phyloP scores from a whole-genome alignment of 768 basidiomycete species.

The Collybia nuda region DNA sequence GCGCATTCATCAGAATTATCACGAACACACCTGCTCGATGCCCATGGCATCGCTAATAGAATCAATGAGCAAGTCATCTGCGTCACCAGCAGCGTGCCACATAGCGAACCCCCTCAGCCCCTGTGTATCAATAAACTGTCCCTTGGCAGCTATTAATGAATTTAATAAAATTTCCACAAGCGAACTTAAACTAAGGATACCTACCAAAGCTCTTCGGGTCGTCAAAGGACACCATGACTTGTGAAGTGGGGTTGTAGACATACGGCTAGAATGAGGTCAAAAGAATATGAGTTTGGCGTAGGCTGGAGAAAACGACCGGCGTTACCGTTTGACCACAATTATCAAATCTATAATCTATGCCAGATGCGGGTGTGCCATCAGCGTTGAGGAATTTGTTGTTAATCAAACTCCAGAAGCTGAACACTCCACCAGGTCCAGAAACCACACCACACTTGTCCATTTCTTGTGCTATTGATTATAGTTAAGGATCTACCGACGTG shows the following conservation, averaged over 20 bases:
- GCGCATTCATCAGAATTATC: too few species aligned
- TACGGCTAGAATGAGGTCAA: conserved; percentile 47
- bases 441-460: conserved; percentile 51
- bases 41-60: conserved; percentile 46
- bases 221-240: conserved; percentile 70
- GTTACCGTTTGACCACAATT: conserved; percentile 73
- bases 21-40: conserved; percentile 10
- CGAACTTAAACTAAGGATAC: background rate
- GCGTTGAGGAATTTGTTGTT: conserved; percentile 49
- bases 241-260: conserved; percentile 53
- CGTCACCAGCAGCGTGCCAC: conserved; percentile 68
- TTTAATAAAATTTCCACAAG: background rate
- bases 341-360: conserved; percentile 60
- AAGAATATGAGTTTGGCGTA: background rate
- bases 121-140: conserved; percentile 51
- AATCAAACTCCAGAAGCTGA: conserved; percentile 64
- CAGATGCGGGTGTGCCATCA: conserved; percentile 42
- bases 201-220: conserved; percentile 57
- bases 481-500: too few species aligned
- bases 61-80: conserved; percentile 53
- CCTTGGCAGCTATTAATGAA: conserved; percentile 46
- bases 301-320: conserved; percentile 7
- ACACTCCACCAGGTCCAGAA: conserved; percentile 43
- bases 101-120: conserved; percentile 63
- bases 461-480: conserved; percentile 7